These are phyloP conservation scores for Penicillium alfredii DNA, from an alignment of 495 filamentous ascomycete species.

Conservation along the genomic window DNA sequence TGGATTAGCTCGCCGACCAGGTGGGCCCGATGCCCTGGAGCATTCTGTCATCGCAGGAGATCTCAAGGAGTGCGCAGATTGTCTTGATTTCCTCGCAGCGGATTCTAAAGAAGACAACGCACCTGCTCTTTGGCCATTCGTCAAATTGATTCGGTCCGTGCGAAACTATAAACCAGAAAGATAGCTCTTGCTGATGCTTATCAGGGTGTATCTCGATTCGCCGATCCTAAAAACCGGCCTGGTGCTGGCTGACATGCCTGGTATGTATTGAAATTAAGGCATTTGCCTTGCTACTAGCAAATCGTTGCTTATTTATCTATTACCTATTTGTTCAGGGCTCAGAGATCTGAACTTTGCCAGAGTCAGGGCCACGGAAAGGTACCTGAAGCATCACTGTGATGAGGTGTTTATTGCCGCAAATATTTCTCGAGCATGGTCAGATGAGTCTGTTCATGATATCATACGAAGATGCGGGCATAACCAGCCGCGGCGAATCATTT, in stretches of 20 bases:
- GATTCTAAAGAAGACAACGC: background rate
- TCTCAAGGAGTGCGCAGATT: conserved; percentile 14
- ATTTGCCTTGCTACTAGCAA: background rate
- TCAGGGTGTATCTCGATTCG: conserved; percentile 28
- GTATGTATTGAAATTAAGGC: conserved; percentile 12
- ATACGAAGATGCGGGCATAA: conserved; percentile 7
- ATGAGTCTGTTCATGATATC: conserved; percentile 21
- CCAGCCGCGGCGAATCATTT: conserved; percentile 20
- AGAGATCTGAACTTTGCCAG: conserved; percentile 26
- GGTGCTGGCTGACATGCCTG: conserved; percentile 30
- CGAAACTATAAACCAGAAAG: background rate
- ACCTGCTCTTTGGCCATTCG: conserved; percentile 28
- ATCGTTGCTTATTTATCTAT: background rate
- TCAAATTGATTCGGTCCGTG: conserved; percentile 27
- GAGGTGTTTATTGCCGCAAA: conserved; percentile 28
- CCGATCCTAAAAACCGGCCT: conserved; percentile 24
- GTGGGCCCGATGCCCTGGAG: conserved; percentile 6
- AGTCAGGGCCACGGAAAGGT: conserved; percentile 22
- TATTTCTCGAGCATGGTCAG: conserved; percentile 16
- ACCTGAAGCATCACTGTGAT: conserved; percentile 23
- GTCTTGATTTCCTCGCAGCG: conserved; percentile 17
- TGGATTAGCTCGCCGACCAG: conserved; percentile 9
- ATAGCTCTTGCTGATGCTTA: conserved; percentile 1
- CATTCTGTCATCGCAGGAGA: conserved; percentile 8
- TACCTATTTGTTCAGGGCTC: conserved; percentile 4